A percentile compares a stretch with the other conserved stretches of the same genome.
Evolutionary conservation across 371 early-diverging fungal genomes (phyloP).

Genomic region (Syncephalastrum racemosum): DNA sequence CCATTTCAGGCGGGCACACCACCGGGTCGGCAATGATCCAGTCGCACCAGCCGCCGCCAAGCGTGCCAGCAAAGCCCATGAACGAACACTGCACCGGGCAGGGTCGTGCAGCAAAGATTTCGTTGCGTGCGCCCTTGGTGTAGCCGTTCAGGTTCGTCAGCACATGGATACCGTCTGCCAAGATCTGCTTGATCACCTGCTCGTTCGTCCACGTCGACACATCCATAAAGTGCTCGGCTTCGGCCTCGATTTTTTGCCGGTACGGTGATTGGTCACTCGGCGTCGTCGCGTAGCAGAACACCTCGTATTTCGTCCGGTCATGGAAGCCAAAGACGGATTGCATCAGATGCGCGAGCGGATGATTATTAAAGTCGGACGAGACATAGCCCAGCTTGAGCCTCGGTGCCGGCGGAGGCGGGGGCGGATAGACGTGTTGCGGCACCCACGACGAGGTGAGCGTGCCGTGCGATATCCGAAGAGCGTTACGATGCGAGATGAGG

Average conservation of each 20-base stretch:
- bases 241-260: slow-evolving; percentile 80
- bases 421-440: slow-evolving; percentile 70
- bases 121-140: slow-evolving; percentile 92
- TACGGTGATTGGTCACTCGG: slow-evolving; percentile 78
- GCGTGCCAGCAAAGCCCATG: slow-evolving; percentile 93
- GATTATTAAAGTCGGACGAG: slow-evolving; percentile 91
- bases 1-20: slow-evolving; percentile 84
- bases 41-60: slow-evolving; percentile 92
- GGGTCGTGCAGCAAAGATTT: slow-evolving; percentile 91
- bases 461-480: slow-evolving; percentile 73
- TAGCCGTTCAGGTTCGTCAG: slow-evolving; percentile 92
- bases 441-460: slow-evolving; percentile 70
- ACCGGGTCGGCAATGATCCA: slow-evolving; percentile 89
- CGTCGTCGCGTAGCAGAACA: slow-evolving; percentile 85
- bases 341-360: slow-evolving; percentile 91
- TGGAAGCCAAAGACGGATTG: slow-evolving; percentile 94
- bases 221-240: slow-evolving; percentile 77
- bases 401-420: slow-evolving; percentile 71
- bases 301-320: slow-evolving; percentile 63
- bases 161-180: slow-evolving; percentile 81
- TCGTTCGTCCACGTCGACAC: slow-evolving; percentile 75
- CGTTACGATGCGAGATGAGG: slow-evolving; percentile 85
- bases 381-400: slow-evolving; percentile 82
- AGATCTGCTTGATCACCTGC: slow-evolving; percentile 76
- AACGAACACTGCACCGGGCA: slow-evolving; percentile 87